A percentile compares a stretch with the other conserved stretches of the same genome.
phyloP scores from a whole-genome alignment of 768 basidiomycete genomes.

The Tulasnella sp. region DNA sequence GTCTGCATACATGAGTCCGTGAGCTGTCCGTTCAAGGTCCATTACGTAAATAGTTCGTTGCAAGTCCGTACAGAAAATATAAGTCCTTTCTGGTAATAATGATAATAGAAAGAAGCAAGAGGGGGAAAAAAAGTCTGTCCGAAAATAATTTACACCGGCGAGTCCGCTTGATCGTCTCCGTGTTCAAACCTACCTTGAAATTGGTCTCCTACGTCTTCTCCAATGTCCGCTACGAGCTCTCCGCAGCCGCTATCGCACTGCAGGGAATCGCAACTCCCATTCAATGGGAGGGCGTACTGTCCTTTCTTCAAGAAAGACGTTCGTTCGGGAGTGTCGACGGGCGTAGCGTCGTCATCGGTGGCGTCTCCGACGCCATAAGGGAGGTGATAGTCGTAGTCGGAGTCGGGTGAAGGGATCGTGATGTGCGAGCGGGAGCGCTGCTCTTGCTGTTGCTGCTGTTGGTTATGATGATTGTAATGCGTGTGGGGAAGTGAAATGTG shows the following conservation, averaged over 20 bases:
- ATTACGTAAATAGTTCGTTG: background rate
- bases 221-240: background rate
- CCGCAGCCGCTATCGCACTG: background rate
- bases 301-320: background rate
- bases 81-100: background rate
- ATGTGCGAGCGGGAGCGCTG: background rate
- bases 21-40: no score
- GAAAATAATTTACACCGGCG: background rate
- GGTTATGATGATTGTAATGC: background rate
- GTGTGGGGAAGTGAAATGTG: background rate
- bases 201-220: background rate
- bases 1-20: no score
- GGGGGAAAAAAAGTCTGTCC: background rate
- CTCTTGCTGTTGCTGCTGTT: background rate
- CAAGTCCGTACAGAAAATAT: background rate
- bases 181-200: background rate
- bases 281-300: background rate
- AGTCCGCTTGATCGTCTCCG: background rate
- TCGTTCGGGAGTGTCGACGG: background rate
- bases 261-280: background rate
- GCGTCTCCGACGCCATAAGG: background rate
- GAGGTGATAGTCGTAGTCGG: background rate
- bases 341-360: background rate
- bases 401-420: background rate
- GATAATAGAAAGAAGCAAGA: background rate